Evolutionary conservation across 208 protist genomes (phyloP).

Genomic region (Crithidia fasciculata): DNA sequence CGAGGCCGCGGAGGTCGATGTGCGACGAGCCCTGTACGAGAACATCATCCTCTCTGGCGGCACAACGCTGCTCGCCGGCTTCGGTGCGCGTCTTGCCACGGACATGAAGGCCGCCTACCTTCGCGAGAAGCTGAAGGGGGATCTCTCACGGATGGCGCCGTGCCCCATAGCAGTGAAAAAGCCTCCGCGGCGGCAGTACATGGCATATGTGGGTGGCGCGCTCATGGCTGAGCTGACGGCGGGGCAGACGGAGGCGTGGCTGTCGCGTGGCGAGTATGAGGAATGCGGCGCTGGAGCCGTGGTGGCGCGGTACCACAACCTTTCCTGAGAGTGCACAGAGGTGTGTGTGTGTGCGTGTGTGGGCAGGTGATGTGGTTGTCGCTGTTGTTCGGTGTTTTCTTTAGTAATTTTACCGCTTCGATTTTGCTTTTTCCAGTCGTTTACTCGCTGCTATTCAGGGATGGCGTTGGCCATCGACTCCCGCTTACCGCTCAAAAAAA

Average conservation of each 20-base stretch:
- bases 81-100: constrained; percentile 94
- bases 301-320: constrained; percentile 3
- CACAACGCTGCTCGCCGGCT: constrained; percentile 97
- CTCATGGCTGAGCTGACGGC: constrained; percentile 96
- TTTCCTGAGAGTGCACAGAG: background rate
- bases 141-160: constrained; percentile 54
- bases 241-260: constrained; percentile 65
- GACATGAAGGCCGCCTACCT: constrained; percentile 95
- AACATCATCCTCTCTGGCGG: constrained; percentile 98
- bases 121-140: constrained; percentile 89
- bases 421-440: too few species aligned
- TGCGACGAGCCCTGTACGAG: constrained; percentile 92
- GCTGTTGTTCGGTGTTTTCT: too few species aligned
- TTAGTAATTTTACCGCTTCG: too few species aligned
- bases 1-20: constrained; percentile 72
- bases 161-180: constrained; percentile 96
- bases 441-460: too few species aligned
- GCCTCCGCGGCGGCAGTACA: constrained; percentile 96
- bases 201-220: constrained; percentile 97
- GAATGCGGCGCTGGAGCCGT: constrained; percentile 21
- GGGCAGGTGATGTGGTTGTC: too few species aligned
- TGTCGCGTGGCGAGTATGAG: constrained; percentile 36
- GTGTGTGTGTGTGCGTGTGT: background rate
- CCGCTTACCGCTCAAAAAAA: too few species aligned
- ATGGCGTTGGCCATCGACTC: too few species aligned